Evolutionary conservation across 176 grass and related monocot genomes (phyloP), one percentile per base, ranked within the genome.

Genomic region (Aegilops tauschii): DNA sequence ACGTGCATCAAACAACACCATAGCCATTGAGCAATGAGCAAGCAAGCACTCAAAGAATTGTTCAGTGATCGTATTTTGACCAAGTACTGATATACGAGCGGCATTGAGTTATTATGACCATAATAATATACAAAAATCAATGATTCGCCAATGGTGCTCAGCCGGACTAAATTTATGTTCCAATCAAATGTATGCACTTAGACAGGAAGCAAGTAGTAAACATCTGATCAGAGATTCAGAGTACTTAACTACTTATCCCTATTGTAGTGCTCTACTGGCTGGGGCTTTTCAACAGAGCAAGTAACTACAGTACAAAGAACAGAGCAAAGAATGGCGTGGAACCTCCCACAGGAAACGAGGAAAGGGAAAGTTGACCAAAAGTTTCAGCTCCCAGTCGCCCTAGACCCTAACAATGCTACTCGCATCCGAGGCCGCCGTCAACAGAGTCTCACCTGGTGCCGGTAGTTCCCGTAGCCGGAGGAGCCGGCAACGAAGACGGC

Each of bases 401-500:
- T 42, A 73, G 9, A 61, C 50, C 34, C 23, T 40, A 36, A 3
- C 50, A 29, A 7, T 9, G 8, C 34, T 68, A 66, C 80, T 31
- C 64, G 64, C n/a, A 83, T 9, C 50, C n/a, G 0, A 58, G 17
- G 50, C 49, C 12, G 56, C 39, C 28, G 11, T 42, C 9, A 2
- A 50, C 27, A 8, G 28, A 52, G 2, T 35, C 34, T 68, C 63
- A 96, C 97, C 97, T 98, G 94, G 47, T 98, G 97, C 80, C 97
- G 85, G 80, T 98, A 96, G 85, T 98, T 98, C 23, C 87, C 92
- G 65, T 90, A 98, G 65, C 97, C 94, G 49, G 76, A 86, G 44
- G 97, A 98, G 18, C 96, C 96, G n/a, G 93, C 93, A 23, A 98
- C 87, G 81, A 98, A 94, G 61, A 98, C 86, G 34, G 94, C 97